phyloP scores from a whole-genome alignment of 306 rosid species.

The Vigna nakashimae region DNA sequence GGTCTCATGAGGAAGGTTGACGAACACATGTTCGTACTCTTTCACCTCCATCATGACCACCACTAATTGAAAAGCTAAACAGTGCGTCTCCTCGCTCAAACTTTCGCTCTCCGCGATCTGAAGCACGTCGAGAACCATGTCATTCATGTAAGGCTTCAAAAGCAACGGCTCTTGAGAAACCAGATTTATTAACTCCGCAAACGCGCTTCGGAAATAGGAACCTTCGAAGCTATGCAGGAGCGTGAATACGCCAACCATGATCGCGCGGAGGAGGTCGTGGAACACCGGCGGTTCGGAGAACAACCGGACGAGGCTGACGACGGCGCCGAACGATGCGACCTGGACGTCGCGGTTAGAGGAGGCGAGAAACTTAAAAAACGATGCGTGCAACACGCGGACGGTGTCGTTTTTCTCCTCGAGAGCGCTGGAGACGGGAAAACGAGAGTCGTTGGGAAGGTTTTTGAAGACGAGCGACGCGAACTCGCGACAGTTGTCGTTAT shows the following conservation, averaged over 20 bases:
- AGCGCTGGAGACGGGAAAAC: not conserved
- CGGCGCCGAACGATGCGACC: constrained; percentile 43
- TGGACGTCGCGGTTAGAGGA: constrained; percentile 41
- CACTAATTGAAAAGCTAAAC: constrained; percentile 44
- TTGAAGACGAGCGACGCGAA: constrained; percentile 38
- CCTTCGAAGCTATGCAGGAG: constrained; percentile 40
- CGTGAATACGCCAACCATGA: constrained; percentile 49
- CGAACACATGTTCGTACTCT: constrained; percentile 37
- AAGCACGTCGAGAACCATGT: constrained; percentile 51
- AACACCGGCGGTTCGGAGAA: constrained; percentile 46
- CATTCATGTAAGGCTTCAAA: constrained; percentile 47
- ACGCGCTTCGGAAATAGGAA: constrained; percentile 40
- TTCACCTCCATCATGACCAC: constrained; percentile 39
- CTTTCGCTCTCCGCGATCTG: constrained; percentile 51
- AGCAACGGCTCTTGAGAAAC: constrained; percentile 36
- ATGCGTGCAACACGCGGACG: constrained; percentile 2
- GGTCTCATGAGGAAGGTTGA: constrained; percentile 10
- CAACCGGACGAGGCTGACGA: constrained; percentile 22
- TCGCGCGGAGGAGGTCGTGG: constrained; percentile 52
- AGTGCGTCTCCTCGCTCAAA: constrained; percentile 32
- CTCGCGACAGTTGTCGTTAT: constrained; percentile 35
- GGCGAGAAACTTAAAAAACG: constrained; percentile 15
- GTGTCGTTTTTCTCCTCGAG: not conserved
- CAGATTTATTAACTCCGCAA: constrained; percentile 39
- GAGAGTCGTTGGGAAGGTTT: constrained; percentile 7